Conservation (phyloP, 768 basidiomycete genomes). For the Neoboletus magnificus region DNA sequence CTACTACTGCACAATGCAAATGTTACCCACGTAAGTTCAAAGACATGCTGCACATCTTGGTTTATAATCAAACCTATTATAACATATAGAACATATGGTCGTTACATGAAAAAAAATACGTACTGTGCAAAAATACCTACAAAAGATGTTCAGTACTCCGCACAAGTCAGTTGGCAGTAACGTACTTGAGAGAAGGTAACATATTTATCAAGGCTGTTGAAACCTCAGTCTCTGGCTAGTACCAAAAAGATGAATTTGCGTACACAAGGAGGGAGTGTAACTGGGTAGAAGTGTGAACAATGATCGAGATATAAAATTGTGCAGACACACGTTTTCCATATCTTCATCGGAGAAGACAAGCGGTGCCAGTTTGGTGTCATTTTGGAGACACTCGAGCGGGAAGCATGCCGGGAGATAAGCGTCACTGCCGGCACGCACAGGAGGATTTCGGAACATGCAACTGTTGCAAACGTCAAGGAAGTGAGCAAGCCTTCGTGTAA, state of each 20-base stretch:
- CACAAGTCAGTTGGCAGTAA: constrained; percentile 27
- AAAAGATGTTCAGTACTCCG: constrained; percentile 26
- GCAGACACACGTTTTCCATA: constrained; percentile 41
- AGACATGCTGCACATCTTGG: constrained; percentile 25
- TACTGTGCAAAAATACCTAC: constrained; percentile 25
- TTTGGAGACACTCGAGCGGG: constrained; percentile 34
- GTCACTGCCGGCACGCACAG: too few relatives aligned
- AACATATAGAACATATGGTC: not conserved
- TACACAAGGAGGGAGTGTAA: constrained; percentile 61
- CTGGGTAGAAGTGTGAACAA: constrained; percentile 26
- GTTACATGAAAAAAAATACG: not conserved
- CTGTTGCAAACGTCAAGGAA: too few relatives aligned
- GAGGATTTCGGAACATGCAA: too few relatives aligned
- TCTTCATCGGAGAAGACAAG: constrained; percentile 43
- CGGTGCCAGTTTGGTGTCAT: constrained; percentile 12
- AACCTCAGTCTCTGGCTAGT: constrained; percentile 37
- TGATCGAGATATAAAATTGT: not conserved
- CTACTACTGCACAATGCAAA: constrained; percentile 12
- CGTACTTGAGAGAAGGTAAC: constrained; percentile 28
- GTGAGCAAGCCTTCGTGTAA: not conserved
- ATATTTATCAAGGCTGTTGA: constrained; percentile 35
- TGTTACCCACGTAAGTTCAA: constrained; percentile 23
- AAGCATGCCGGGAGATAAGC: too few relatives aligned
- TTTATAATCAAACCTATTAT: constrained; percentile 23
- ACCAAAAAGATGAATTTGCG: constrained; percentile 15